Conservation (phyloP, 345 rosid species). For the Cardamine chenopodiifolia region DNA sequence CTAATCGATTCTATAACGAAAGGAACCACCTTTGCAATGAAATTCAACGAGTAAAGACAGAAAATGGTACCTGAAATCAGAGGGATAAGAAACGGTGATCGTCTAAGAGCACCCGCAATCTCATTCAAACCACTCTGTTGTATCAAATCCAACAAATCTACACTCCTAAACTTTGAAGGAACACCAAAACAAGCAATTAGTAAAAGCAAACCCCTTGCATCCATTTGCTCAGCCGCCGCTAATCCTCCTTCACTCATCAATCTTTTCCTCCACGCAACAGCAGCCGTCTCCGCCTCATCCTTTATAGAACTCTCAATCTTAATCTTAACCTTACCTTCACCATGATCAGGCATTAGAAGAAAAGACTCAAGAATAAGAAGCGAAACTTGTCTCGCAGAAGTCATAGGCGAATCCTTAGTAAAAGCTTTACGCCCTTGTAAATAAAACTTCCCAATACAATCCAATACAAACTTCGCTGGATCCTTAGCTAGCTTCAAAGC, state of each 20-base stretch:
- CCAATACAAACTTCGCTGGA: constrained; percentile 70
- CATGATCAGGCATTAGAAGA: constrained; percentile 41
- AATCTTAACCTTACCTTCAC: constrained; percentile 18
- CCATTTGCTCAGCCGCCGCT: constrained; percentile 49
- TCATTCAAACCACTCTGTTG: constrained; percentile 45
- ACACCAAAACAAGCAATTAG: constrained; percentile 67
- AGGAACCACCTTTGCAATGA: constrained; percentile 10
- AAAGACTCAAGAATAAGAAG: constrained; percentile 61
- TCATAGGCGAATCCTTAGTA: constrained; percentile 50
- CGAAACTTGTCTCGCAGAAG: constrained; percentile 55
- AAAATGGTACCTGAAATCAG: constrained; percentile 59
- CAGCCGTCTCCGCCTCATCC: constrained; percentile 55
- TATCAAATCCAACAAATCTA: constrained; percentile 66
- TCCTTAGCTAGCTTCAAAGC: constrained; percentile 60
- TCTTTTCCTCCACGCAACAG: constrained; percentile 70
- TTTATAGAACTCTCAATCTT: constrained; percentile 29
- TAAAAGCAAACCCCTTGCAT: constrained; percentile 76
- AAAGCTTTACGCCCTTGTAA: constrained; percentile 63
- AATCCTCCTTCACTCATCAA: constrained; percentile 66
- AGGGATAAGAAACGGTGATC: constrained; percentile 49
- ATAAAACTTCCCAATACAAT: constrained; percentile 69
- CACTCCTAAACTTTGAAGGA: constrained; percentile 50
- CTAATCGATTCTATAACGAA: neutral
- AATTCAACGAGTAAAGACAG: neutral
- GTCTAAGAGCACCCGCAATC: constrained; percentile 49